Conservation (phyloP, 2,329 filamentous ascomycete genomes). For the Fusarium sp. region DNA sequence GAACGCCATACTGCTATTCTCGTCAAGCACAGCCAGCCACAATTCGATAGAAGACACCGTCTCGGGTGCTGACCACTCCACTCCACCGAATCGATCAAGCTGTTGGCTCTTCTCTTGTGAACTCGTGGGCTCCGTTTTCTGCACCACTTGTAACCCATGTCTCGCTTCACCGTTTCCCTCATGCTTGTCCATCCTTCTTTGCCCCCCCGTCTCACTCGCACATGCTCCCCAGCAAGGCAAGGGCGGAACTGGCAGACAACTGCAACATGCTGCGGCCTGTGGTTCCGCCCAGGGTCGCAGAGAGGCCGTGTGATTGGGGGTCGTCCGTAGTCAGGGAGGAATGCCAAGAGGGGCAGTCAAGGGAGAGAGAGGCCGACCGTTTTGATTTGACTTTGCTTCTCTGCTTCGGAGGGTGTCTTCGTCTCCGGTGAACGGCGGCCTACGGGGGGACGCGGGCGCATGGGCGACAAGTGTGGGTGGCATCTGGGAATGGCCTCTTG, state of each 20-base stretch:
- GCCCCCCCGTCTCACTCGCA: neutral
- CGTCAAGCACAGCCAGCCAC: slow-evolving; percentile 33
- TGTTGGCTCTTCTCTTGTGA: slow-evolving; percentile 6
- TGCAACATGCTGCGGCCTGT: slow-evolving; percentile 21
- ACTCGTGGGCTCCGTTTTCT: neutral
- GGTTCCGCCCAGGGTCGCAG: slow-evolving; percentile 22
- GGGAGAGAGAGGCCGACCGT: slow-evolving; percentile 14
- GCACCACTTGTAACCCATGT: neutral
- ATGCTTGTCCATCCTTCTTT: neutral
- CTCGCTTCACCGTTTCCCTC: slow-evolving; percentile 6
- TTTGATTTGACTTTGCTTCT: slow-evolving; percentile 10
- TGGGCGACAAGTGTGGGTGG: slow-evolving; percentile 11
- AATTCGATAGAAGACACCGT: slow-evolving; percentile 17
- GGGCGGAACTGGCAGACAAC: slow-evolving; percentile 1
- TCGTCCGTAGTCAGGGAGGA: slow-evolving; percentile 10
- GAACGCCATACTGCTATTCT: slow-evolving; percentile 28
- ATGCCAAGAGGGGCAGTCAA: slow-evolving; percentile 21
- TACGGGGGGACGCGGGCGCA: neutral
- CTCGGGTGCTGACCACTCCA: slow-evolving; percentile 6
- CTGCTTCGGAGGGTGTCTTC: neutral
- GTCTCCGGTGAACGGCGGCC: slow-evolving; percentile 19
- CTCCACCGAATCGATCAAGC: neutral
- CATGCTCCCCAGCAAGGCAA: neutral
- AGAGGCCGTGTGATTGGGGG: slow-evolving; percentile 19
- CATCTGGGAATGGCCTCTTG: slow-evolving; percentile 13